phyloP scores from a whole-genome alignment of 1,284 basidiomycete species.

The Apiotrichum laibachii region DNA sequence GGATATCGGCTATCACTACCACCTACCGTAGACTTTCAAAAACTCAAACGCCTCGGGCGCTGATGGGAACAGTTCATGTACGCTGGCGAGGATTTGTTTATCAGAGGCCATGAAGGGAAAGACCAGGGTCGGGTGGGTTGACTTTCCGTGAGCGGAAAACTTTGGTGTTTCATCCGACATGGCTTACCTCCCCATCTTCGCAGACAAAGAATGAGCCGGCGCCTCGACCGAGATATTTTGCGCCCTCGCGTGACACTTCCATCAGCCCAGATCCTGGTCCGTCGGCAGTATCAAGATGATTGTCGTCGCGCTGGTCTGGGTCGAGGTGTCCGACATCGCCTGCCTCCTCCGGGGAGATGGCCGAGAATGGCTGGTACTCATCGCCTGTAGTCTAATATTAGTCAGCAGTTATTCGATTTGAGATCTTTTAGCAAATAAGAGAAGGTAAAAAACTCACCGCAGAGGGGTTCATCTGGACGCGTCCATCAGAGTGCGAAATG shows the following conservation, averaged over 20 bases:
- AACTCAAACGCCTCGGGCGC: conserved; percentile 14
- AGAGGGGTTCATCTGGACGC: neutral
- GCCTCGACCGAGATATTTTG: conserved; percentile 24
- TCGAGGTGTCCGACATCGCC: conserved; percentile 4
- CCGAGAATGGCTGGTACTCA: conserved; percentile 21
- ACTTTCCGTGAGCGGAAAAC: conserved; percentile 19
- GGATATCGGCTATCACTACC: neutral
- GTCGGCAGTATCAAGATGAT: conserved; percentile 17
- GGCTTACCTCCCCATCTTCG: conserved; percentile 21
- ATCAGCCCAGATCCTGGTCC: conserved; percentile 14
- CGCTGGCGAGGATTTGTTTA: conserved; percentile 1
- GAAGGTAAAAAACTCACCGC: neutral
- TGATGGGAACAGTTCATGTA: conserved; percentile 20
- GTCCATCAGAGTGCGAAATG: neutral
- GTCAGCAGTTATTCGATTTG: too few species aligned
- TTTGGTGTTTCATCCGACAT: neutral
- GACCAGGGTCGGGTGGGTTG: conserved; percentile 9
- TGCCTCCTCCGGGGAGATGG: conserved; percentile 14
- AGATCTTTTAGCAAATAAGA: neutral
- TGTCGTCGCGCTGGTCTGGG: conserved; percentile 16
- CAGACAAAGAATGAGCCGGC: conserved; percentile 25
- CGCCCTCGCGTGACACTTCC: conserved; percentile 16
- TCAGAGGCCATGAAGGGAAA: conserved; percentile 22
- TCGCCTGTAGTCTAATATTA: neutral
- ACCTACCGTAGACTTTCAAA: conserved; percentile 16